Percentiles rank a stretch among this genome's conserved stretches.
Conservation (phyloP, 306 rosid genomes). For the Cercis canadensis region DNA sequence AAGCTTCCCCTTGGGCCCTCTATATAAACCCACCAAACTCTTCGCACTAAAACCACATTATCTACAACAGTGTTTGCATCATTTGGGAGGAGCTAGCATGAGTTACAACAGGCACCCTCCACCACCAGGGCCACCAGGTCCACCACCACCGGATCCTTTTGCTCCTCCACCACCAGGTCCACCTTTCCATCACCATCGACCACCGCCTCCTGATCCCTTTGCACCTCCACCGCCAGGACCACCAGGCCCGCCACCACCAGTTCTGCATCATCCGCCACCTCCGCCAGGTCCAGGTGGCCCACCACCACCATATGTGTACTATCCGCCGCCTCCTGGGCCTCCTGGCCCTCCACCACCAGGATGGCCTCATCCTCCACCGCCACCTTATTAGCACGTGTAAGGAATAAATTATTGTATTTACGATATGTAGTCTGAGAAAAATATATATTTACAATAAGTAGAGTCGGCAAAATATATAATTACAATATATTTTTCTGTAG, state of each 20-base stretch:
- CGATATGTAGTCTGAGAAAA: no score
- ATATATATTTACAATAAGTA: no score
- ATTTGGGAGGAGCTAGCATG: conserved; percentile 5
- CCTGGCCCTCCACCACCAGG: not conserved
- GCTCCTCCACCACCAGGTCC: conserved; percentile 38
- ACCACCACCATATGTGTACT: conserved; percentile 12
- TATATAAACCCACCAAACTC: not conserved
- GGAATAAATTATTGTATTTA: no score
- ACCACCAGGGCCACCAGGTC: conserved; percentile 18
- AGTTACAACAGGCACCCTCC: conserved; percentile 37
- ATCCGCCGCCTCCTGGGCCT: no score
- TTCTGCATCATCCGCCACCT: conserved; percentile 11
- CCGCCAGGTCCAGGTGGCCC: conserved; percentile 21
- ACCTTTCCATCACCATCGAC: not conserved
- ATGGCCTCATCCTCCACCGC: not conserved
- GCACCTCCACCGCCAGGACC: conserved; percentile 13
- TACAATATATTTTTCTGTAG: no score
- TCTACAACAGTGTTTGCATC: not conserved
- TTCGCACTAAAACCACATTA: not conserved
- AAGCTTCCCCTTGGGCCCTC: no score
- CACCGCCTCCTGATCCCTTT: conserved; percentile 3
- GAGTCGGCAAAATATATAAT: no score
- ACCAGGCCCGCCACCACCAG: conserved; percentile 18
- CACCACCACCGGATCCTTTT: conserved; percentile 24
- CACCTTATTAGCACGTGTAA: not conserved